These are phyloP conservation scores for Chenopodium quinoa DNA, from an alignment of 148 eudicot species.

Conservation along the genomic window DNA sequence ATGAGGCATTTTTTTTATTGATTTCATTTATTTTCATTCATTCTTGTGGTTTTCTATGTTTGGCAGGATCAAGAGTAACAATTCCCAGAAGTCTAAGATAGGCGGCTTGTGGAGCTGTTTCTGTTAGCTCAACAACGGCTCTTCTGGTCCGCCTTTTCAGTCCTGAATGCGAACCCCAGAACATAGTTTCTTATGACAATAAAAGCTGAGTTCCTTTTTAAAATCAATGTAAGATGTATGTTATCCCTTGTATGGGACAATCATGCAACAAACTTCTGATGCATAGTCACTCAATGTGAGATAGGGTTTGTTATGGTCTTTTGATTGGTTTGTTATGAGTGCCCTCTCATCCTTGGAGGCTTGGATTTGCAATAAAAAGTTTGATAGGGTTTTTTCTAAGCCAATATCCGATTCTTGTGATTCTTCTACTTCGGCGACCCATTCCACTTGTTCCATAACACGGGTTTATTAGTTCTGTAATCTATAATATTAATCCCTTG, in stretches of 20 bases:
- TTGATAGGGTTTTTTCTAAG: neutral
- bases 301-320: too few relatives aligned
- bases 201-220: conserved; percentile 33
- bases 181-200: conserved; percentile 73
- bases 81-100: conserved; percentile 80
- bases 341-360: too few relatives aligned
- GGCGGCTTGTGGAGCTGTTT: conserved; percentile 82
- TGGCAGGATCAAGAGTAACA: conserved; percentile 76
- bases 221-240: neutral
- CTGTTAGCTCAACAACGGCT: conserved; percentile 66
- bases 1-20: neutral
- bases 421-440: neutral
- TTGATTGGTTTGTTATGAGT: neutral
- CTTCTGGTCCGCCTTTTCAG: conserved; percentile 76
- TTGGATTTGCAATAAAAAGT: too few relatives aligned
- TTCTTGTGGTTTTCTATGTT: neutral
- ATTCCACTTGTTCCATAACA: neutral
- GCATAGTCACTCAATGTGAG: neutral
- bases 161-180: conserved; percentile 95
- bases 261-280: neutral
- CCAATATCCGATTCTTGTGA: neutral
- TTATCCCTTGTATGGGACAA: neutral
- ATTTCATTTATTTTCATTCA: neutral
- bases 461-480: neutral
- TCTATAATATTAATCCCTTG: neutral